phyloP scores from a whole-genome alignment of 1,284 basidiomycete genomes.

The Polyporus tsugae region DNA sequence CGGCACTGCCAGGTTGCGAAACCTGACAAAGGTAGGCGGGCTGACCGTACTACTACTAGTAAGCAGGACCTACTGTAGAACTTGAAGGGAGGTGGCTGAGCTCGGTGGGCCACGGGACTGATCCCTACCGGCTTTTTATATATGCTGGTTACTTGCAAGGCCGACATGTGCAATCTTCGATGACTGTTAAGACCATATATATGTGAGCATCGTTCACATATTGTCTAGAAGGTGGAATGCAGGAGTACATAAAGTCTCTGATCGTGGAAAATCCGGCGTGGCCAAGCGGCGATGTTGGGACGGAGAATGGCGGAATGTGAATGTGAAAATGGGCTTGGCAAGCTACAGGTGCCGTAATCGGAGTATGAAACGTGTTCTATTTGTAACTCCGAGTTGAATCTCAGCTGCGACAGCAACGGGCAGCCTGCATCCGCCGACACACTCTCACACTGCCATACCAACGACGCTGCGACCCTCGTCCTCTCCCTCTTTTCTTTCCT shows the following conservation, averaged over 20 bases:
- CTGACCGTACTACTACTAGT: background rate
- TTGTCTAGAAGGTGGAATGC: too few species aligned
- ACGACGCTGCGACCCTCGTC: constrained; percentile 30
- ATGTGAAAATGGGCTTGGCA: background rate
- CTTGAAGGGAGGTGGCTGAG: background rate
- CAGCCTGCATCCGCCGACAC: background rate
- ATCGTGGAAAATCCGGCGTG: too few species aligned
- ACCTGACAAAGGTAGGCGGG: background rate
- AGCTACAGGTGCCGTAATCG: background rate
- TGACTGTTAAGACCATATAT: background rate
- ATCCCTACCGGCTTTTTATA: background rate
- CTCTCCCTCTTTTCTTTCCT: constrained; percentile 31
- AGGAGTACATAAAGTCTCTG: too few species aligned
- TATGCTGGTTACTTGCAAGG: background rate
- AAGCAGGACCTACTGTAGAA: background rate
- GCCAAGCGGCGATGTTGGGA: background rate
- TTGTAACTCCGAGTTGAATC: background rate
- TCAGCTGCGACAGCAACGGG: background rate
- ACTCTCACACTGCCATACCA: constrained; percentile 36
- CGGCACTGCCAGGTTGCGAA: background rate
- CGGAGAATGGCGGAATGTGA: background rate
- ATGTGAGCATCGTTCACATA: too few species aligned
- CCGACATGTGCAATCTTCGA: background rate
- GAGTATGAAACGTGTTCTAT: background rate
- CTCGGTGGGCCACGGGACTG: background rate